Conservation (phyloP, 805 yeast species). For the Zygosaccharomyces bailii region DNA sequence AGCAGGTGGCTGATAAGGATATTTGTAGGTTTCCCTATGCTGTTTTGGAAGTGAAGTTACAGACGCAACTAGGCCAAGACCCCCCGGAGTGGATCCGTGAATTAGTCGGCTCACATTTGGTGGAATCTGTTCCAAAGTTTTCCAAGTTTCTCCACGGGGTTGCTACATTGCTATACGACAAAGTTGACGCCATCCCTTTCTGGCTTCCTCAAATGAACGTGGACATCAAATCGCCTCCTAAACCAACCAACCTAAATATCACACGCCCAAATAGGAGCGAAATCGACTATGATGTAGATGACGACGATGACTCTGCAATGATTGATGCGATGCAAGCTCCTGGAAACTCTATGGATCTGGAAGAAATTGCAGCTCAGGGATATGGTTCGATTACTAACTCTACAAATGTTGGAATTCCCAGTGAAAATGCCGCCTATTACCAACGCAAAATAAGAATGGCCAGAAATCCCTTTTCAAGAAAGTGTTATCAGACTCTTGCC, state of each 20-base stretch:
- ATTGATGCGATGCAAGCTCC: conserved; percentile 36
- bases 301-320: conserved; percentile 35
- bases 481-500: conserved; percentile 23
- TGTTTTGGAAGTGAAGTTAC: conserved; percentile 92
- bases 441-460: conserved; percentile 24
- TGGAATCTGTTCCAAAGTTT: conserved; percentile 97
- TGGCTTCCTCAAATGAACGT: conserved; percentile 98
- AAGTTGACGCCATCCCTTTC: conserved; percentile 82
- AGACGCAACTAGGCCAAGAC: conserved; percentile 97
- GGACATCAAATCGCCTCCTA: conserved; percentile 85
- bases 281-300: conserved; percentile 36
- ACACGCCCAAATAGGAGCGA: conserved; percentile 32
- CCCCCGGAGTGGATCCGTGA: conserved; percentile 98
- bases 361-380: conserved; percentile 50
- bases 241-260: conserved; percentile 44
- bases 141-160: conserved; percentile 97
- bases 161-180: conserved; percentile 84
- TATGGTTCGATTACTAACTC: conserved; percentile 41
- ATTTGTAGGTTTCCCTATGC: conserved; percentile 96
- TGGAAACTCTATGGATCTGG: conserved; percentile 66
- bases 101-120: conserved; percentile 84
- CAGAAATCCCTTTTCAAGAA: conserved; percentile 20
- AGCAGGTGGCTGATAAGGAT: conserved; percentile 78
- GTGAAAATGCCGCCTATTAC: conserved; percentile 36
- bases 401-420: no score